These are phyloP conservation scores for Geopyxis carbonaria DNA, from an alignment of 495 filamentous ascomycete species.

Conservation along the genomic window DNA sequence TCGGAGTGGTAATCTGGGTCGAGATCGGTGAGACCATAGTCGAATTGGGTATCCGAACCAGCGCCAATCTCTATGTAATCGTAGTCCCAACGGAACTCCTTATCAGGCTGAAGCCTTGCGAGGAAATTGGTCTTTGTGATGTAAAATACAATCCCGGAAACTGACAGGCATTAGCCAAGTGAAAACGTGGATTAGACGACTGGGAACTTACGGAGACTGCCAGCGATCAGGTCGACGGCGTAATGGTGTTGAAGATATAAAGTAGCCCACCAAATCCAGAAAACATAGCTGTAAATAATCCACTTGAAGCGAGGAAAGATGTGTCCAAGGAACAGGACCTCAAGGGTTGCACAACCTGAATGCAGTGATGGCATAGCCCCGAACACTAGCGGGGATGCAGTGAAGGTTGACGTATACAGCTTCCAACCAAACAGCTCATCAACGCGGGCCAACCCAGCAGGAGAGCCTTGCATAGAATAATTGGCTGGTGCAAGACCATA, in stretches of 20 bases:
- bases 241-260: slow-evolving; percentile 94
- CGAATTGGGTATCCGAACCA: slow-evolving; percentile 27
- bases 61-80: slow-evolving; percentile 73
- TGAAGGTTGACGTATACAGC: slow-evolving; percentile 80
- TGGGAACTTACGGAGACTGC: slow-evolving; percentile 42
- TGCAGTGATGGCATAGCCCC: slow-evolving; percentile 88
- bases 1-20: slow-evolving; percentile 29
- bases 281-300: slow-evolving; percentile 60
- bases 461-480: slow-evolving; percentile 73
- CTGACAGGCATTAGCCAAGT: slow-evolving; percentile 9
- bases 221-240: slow-evolving; percentile 77
- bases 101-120: slow-evolving; percentile 61
- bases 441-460: slow-evolving; percentile 74
- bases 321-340: slow-evolving; percentile 83
- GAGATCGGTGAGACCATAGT: slow-evolving; percentile 38
- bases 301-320: slow-evolving; percentile 65
- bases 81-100: slow-evolving; percentile 84
- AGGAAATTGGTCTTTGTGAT: slow-evolving; percentile 63
- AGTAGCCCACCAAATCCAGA: slow-evolving; percentile 97
- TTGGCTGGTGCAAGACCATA: slow-evolving; percentile 80
- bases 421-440: slow-evolving; percentile 77
- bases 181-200: neutral
- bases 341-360: slow-evolving; percentile 66
- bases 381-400: slow-evolving; percentile 76
- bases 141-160: slow-evolving; percentile 67